Conservation (phyloP, 805 yeast species). For the Starmerella ratchasimensis region DNA sequence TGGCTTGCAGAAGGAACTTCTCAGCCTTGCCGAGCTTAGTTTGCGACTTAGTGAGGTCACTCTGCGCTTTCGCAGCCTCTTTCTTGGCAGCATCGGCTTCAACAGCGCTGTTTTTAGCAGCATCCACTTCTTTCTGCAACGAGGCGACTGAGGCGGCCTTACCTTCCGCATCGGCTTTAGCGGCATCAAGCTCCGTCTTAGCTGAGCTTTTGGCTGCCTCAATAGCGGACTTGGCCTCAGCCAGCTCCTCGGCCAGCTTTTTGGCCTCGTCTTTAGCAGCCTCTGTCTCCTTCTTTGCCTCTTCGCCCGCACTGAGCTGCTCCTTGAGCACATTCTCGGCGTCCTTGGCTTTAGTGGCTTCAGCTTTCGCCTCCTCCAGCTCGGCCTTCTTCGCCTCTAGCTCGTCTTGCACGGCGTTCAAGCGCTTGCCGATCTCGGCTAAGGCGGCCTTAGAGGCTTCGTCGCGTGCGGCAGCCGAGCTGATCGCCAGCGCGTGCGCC, state of each 20-base stretch:
- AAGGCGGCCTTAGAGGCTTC: conserved; percentile 14
- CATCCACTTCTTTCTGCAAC: neutral
- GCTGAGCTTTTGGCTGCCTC: neutral
- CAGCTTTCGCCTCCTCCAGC: neutral
- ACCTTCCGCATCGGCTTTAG: neutral
- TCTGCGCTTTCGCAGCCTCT: no score
- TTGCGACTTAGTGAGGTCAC: neutral
- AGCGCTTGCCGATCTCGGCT: conserved; percentile 10
- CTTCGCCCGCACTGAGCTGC: neutral
- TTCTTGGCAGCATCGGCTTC: neutral
- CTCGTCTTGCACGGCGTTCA: conserved; percentile 3
- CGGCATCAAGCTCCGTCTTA: neutral
- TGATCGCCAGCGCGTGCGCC: conserved; percentile 11
- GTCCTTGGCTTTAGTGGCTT: neutral
- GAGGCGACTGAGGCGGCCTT: neutral
- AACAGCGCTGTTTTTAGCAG: neutral
- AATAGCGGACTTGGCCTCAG: conserved; percentile 1
- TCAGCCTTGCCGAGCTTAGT: conserved; percentile 16
- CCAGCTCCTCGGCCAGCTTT: conserved; percentile 2
- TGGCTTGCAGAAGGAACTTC: conserved; percentile 18
- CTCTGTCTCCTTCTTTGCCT: neutral
- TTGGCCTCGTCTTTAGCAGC: neutral
- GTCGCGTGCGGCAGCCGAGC: conserved; percentile 10
- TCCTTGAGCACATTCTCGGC: neutral
- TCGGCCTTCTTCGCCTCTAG: conserved; percentile 4